A percentile compares a stretch with the other conserved stretches of the same genome.
phyloP scores from a whole-genome alignment of 2,329 filamentous ascomycete genomes.

The Beauveria rudraprayagi region DNA sequence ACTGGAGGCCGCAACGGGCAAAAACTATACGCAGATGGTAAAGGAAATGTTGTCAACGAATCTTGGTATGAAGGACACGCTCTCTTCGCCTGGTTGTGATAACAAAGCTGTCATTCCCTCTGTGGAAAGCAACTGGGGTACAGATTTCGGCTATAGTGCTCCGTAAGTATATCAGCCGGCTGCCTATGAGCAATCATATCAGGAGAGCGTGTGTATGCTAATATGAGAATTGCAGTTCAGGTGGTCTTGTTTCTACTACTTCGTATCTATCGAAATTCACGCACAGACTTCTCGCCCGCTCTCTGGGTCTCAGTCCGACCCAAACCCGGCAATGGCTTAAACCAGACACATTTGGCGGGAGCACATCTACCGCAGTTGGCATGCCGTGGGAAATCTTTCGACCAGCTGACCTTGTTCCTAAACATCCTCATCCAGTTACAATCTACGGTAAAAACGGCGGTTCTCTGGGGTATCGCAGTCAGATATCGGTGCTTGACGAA shows the following conservation, averaged over 20 bases:
- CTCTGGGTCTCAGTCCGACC: slow-evolving; percentile 17
- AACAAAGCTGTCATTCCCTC: slow-evolving; percentile 26
- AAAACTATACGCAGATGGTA: slow-evolving; percentile 21
- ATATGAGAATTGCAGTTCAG: too few species aligned
- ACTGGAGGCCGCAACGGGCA: slow-evolving; percentile 22
- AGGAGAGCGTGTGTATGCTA: too few species aligned
- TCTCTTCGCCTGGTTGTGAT: slow-evolving; percentile 23
- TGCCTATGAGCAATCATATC: too few species aligned
- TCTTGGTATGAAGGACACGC: slow-evolving; percentile 15
- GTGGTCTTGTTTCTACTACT: slow-evolving; percentile 27
- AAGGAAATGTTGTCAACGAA: slow-evolving; percentile 15
- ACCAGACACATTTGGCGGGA: slow-evolving; percentile 23
- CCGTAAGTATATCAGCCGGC: slow-evolving; percentile 20
- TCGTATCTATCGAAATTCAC: slow-evolving; percentile 25
- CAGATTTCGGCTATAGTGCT: slow-evolving; percentile 24
- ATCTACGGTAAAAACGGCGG: slow-evolving; percentile 28
- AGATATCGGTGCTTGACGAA: slow-evolving; percentile 27
- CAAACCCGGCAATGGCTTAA: slow-evolving; percentile 28
- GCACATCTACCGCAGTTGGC: slow-evolving; percentile 23
- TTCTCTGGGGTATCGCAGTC: slow-evolving; percentile 26
- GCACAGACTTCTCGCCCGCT: slow-evolving; percentile 21
- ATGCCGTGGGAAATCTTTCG: slow-evolving; percentile 31
- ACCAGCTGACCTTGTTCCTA: slow-evolving; percentile 17
- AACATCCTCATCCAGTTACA: slow-evolving; percentile 24
- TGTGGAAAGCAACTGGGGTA: slow-evolving; percentile 25